Evolutionary conservation across 1,284 basidiomycete genomes (phyloP).

Genomic region (Dichomitus squalens): DNA sequence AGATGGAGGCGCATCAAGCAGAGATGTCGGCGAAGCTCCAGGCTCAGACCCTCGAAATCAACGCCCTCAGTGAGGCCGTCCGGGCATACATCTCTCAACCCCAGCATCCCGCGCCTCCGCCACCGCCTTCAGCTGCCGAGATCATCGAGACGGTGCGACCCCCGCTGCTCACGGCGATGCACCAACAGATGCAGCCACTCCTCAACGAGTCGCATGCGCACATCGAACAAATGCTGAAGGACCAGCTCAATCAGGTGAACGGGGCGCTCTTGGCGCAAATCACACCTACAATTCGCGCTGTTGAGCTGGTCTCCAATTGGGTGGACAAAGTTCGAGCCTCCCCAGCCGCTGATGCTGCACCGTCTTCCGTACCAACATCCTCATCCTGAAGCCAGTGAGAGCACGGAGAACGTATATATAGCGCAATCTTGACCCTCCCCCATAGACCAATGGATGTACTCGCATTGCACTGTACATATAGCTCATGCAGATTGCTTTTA

Average conservation of each 20-base stretch:
- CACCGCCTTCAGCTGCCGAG: constrained; percentile 41
- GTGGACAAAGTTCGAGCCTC: constrained; percentile 20
- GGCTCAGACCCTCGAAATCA: constrained; percentile 29
- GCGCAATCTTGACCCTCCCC: neutral
- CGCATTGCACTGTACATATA: neutral
- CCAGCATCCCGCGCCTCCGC: constrained; percentile 24
- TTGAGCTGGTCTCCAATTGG: constrained; percentile 29
- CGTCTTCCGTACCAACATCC: neutral
- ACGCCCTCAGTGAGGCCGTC: constrained; percentile 44
- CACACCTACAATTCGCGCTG: constrained; percentile 31
- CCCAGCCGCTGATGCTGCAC: neutral
- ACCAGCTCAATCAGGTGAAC: constrained; percentile 40
- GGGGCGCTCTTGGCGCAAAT: constrained; percentile 44
- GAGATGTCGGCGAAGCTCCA: constrained; percentile 3
- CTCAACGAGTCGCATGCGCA: constrained; percentile 39
- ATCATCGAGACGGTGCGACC: constrained; percentile 44
- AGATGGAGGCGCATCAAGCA: constrained; percentile 34
- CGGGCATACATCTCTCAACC: constrained; percentile 39
- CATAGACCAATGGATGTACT: no score
- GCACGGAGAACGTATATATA: neutral
- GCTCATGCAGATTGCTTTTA: neutral
- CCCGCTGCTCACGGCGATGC: constrained; percentile 41
- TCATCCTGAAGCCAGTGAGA: neutral
- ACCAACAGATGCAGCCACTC: constrained; percentile 39
- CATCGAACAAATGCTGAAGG: constrained; percentile 40